These are phyloP conservation scores for Parietaria judaica DNA, from an alignment of 306 rosid species.

Conservation along the genomic window DNA sequence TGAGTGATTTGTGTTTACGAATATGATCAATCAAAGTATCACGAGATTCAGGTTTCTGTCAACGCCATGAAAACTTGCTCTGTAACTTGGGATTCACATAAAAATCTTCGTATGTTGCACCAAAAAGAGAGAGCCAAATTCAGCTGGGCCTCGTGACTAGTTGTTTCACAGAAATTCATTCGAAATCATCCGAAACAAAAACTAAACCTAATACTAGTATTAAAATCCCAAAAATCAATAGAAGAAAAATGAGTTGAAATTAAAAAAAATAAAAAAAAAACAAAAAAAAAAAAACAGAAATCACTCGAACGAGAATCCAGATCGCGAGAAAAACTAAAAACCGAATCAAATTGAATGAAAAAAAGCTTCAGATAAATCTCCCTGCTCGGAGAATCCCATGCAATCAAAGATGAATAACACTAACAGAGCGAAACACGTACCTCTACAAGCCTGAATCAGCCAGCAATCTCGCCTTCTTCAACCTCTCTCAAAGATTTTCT, in stretches of 20 bases:
- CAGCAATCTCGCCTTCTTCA: background rate
- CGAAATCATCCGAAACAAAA: no score
- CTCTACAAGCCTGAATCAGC: conserved; percentile 8
- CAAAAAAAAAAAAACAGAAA: background rate
- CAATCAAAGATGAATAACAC: no score
- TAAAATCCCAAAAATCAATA: no score
- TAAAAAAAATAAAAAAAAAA: no score
- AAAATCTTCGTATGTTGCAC: no score
- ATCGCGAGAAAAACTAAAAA: background rate
- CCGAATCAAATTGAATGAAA: background rate
- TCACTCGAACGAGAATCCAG: background rate
- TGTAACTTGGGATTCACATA: background rate
- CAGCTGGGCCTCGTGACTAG: no score
- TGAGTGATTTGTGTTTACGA: no score
- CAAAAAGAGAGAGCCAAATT: no score
- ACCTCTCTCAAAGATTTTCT: background rate
- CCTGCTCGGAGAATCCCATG: no score
- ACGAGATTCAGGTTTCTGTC: background rate
- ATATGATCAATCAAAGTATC: background rate
- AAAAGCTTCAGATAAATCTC: background rate
- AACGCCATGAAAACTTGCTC: background rate
- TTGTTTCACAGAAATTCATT: no score
- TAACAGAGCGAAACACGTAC: conserved; percentile 15
- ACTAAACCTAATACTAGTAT: no score
- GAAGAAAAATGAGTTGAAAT: no score